Conservation (phyloP, 73 alveolate species). For the Paramecium sonneborni region DNA sequence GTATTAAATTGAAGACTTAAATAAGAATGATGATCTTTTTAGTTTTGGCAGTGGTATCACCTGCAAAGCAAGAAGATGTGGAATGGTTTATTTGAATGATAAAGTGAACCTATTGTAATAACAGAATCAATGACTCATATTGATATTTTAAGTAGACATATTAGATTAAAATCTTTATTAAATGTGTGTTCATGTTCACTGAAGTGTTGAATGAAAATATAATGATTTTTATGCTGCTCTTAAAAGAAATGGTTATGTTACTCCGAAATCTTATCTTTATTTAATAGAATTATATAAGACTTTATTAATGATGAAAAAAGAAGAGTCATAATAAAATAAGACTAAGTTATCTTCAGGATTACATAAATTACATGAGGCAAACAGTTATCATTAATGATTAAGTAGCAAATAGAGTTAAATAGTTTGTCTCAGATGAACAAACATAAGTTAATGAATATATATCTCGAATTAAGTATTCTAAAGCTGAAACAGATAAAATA, state of each 20-base stretch:
- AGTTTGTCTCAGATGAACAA: constrained; percentile 82
- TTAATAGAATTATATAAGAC: constrained; percentile 83
- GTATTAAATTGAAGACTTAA: constrained; percentile 61
- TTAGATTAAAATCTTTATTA: constrained; percentile 73
- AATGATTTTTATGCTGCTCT: constrained; percentile 81
- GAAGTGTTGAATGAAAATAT: constrained; percentile 67
- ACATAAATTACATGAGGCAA: constrained; percentile 81
- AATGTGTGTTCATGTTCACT: constrained; percentile 80
- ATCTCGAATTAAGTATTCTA: constrained; percentile 79
- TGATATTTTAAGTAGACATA: constrained; percentile 87
- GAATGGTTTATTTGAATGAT: constrained; percentile 84
- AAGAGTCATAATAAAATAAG: constrained; percentile 69
- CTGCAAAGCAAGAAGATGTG: constrained; percentile 82
- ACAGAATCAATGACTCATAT: constrained; percentile 34
- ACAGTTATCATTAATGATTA: constrained; percentile 74
- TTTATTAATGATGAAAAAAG: constrained; percentile 82
- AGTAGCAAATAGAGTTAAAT: constrained; percentile 74
- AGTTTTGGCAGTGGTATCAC: constrained; percentile 77
- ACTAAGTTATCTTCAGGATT: constrained; percentile 78
- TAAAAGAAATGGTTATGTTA: constrained; percentile 89
- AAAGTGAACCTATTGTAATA: constrained; percentile 75
- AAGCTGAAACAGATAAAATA: constrained; percentile 88
- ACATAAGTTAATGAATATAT: constrained; percentile 74
- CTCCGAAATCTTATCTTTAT: constrained; percentile 92
- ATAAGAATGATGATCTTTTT: constrained; percentile 71